Conservation (phyloP, 306 rosid species). For the Urtica urens region DNA sequence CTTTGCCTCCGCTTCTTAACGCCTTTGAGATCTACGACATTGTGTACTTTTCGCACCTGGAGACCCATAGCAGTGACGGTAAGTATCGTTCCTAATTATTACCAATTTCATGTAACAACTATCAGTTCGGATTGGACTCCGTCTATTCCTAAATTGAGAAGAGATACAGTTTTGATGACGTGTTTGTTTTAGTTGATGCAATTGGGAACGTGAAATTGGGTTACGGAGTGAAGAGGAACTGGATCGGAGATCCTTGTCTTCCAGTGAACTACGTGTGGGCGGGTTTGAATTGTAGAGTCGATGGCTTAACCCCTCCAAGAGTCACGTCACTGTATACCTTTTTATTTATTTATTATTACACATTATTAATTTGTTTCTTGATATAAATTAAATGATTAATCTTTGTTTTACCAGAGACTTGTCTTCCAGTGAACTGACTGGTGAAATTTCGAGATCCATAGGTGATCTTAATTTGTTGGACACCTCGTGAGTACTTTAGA, state of each 20-base stretch:
- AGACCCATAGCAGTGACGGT: constrained; percentile 13
- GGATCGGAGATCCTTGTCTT: constrained; percentile 49
- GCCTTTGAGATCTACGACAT: constrained; percentile 28
- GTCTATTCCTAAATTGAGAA: too few relatives aligned
- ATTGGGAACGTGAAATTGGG: constrained; percentile 24
- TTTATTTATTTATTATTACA: too few relatives aligned
- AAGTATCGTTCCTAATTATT: not conserved
- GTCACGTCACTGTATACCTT: constrained; percentile 5
- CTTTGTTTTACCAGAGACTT: too few relatives aligned
- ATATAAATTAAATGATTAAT: too few relatives aligned
- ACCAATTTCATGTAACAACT: too few relatives aligned
- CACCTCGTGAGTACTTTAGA: constrained; percentile 27
- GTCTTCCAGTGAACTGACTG: constrained; percentile 13
- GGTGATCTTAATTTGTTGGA: constrained; percentile 26
- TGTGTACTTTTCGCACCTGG: not conserved
- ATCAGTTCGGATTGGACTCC: too few relatives aligned
- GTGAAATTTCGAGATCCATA: constrained; percentile 6
- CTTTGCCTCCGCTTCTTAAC: constrained; percentile 32
- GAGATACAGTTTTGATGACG: too few relatives aligned
- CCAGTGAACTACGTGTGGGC: constrained; percentile 28
- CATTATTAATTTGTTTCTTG: not conserved
- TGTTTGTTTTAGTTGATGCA: constrained; percentile 31
- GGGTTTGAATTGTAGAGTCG: constrained; percentile 30
- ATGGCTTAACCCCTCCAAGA: constrained; percentile 3
- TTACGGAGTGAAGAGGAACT: constrained; percentile 22